phyloP scores from a whole-genome alignment of 768 basidiomycete genomes.

The Pulveroboletus frians region DNA sequence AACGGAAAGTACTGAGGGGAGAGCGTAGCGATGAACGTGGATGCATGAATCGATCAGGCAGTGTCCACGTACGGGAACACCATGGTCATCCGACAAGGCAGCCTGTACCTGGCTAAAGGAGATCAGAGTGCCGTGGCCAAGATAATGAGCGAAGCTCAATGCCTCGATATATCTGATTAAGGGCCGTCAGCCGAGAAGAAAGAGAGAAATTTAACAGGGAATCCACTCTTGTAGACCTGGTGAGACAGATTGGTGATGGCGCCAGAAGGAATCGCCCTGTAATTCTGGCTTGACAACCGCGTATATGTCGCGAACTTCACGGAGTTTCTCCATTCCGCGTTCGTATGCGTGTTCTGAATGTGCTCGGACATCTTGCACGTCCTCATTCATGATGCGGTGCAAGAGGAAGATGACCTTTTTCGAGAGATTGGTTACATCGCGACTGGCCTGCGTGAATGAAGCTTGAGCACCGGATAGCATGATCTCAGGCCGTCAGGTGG shows the following conservation, averaged over 20 bases:
- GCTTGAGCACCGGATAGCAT: background rate
- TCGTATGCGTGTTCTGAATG: slow-evolving; percentile 43
- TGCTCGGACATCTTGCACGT: slow-evolving; percentile 23
- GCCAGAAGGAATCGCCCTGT: slow-evolving; percentile 68
- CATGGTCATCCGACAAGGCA: slow-evolving; percentile 55
- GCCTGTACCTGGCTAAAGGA: slow-evolving; percentile 63
- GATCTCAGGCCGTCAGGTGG: slow-evolving; percentile 6
- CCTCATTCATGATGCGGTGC: slow-evolving; percentile 62
- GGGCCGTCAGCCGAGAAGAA: slow-evolving; percentile 13
- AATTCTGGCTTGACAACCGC: slow-evolving; percentile 58
- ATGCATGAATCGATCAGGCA: slow-evolving; percentile 1
- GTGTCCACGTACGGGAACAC: slow-evolving; percentile 51
- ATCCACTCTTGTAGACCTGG: slow-evolving; percentile 76
- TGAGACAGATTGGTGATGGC: slow-evolving; percentile 67
- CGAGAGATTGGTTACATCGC: slow-evolving; percentile 86
- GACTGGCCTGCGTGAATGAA: slow-evolving; percentile 49
- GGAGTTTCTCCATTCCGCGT: slow-evolving; percentile 54
- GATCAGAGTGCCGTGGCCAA: slow-evolving; percentile 65
- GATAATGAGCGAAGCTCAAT: slow-evolving; percentile 80
- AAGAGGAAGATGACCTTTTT: slow-evolving; percentile 94
- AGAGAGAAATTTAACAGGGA: background rate
- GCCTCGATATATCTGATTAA: slow-evolving; percentile 78
- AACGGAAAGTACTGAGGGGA: slow-evolving; percentile 65
- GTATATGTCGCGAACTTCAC: slow-evolving; percentile 63
- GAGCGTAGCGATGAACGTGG: slow-evolving; percentile 2